Base-by-base conservation (phyloP, 1,284 basidiomycete genomes). In the Ceratobasidium sp. region DNA sequence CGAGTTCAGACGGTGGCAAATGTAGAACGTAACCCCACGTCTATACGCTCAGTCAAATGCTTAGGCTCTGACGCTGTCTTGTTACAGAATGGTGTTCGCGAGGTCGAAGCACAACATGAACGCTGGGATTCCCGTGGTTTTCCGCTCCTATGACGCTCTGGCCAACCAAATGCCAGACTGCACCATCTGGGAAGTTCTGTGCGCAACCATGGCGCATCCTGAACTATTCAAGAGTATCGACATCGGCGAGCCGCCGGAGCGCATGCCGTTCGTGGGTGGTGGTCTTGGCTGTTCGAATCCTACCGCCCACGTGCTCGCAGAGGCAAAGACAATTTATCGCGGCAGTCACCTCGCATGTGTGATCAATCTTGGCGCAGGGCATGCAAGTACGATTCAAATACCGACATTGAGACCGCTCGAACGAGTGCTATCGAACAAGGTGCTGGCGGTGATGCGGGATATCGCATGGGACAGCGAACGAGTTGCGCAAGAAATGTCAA, bases 201-300 rank as follows among this genome's bases (percentile, higher is more conserved):
- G 39, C 6, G 39, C 39, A 13, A 41, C 39, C 7, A 41, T 41
- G 39, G 39, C 39, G 7, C 39, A 41, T 41, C 39, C 39, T 41
- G 39, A 41, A 13, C 39, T 41, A 13, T 41, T 41, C 39, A 41
- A 41, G 39, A 41, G 39, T 13, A 7, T 41, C 39, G 39, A 41
- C 7, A 41, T 16, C 43, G 5, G 27, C 19, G 4, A 14, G 27
- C 14, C 13, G 11, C 6, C 39, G 22, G 19, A 43, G 16, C 29
- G 24, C 6, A 13, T 7, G 39, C 13, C 39, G 6, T 63, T 48
- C 54, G 41, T 74, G 11, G 73, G 51, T 4, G 62, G 48, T 5
- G 64, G 7, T 11, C 16, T 74, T 9, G 73, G 29, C 22, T 63
- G 49, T 14, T 65, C 41, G 41, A 74, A 74, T 16, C 73, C 73